These are phyloP conservation scores for Pseudogymnoascus sp. DNA, from an alignment of 2,329 filamentous ascomycete genomes.

Conservation along the genomic window DNA sequence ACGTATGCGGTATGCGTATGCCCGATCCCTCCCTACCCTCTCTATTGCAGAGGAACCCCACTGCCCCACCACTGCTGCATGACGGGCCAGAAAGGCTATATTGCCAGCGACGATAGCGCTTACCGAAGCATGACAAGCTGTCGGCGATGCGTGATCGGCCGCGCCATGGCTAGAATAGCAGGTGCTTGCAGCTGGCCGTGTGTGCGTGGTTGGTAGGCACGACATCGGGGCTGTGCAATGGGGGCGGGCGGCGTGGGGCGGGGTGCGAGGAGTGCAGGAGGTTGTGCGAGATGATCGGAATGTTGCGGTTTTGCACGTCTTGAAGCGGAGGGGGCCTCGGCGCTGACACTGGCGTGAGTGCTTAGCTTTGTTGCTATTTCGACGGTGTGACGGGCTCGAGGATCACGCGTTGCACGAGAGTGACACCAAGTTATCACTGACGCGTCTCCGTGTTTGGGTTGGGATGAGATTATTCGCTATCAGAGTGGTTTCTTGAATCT, in stretches of 20 bases:
- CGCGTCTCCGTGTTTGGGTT: neutral
- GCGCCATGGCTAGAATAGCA: neutral
- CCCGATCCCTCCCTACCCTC: neutral
- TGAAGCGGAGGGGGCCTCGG: neutral
- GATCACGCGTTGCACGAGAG: neutral
- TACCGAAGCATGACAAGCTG: constrained; percentile 1
- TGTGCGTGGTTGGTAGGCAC: neutral
- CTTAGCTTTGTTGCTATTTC: neutral
- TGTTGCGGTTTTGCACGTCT: neutral
- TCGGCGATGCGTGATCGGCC: neutral
- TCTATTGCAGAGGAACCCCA: neutral
- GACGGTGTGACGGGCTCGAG: neutral
- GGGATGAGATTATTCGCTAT: neutral
- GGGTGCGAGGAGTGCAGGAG: neutral
- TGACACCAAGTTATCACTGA: neutral
- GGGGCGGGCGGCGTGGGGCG: neutral
- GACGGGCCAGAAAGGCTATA: neutral
- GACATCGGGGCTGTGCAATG: neutral
- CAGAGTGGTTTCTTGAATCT: neutral
- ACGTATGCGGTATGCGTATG: neutral
- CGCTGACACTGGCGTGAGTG: neutral
- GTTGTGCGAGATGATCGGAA: neutral
- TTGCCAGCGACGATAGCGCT: neutral
- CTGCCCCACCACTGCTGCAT: neutral
- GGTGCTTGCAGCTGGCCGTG: neutral